These are phyloP conservation scores for Ophiostoma ulmi DNA, from an alignment of 2,329 filamentous ascomycete genomes.

Conservation along the genomic window DNA sequence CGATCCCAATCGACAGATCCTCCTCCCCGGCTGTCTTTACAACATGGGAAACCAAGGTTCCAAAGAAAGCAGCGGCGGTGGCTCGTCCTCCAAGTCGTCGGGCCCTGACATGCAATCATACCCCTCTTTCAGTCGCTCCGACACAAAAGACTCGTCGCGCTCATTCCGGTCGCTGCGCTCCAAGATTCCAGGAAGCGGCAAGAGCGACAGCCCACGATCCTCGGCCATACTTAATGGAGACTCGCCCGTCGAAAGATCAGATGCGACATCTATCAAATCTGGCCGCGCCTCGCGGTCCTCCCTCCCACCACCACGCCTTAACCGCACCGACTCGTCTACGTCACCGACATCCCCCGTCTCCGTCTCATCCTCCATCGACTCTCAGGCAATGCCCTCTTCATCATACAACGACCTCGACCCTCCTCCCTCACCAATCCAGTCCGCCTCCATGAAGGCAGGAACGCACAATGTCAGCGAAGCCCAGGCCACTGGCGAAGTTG, in stretches of 20 bases:
- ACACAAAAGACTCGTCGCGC: conserved; percentile 86
- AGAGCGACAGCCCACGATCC: conserved; percentile 73
- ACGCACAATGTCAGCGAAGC: conserved; percentile 75
- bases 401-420: conserved; percentile 50
- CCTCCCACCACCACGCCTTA: conserved; percentile 37
- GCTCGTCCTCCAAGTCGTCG: conserved; percentile 47
- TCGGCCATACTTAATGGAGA: conserved; percentile 66
- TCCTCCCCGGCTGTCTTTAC: conserved; percentile 22
- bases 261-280: conserved; percentile 70
- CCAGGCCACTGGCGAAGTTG: conserved; percentile 83
- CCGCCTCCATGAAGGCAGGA: conserved; percentile 64
- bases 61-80: conserved; percentile 45
- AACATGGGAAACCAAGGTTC: conserved; percentile 74
- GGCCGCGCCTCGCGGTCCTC: conserved; percentile 55
- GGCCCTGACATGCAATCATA: conserved; percentile 68
- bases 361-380: conserved; percentile 41
- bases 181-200: conserved; percentile 74
- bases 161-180: conserved; percentile 81
- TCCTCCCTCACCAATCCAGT: conserved; percentile 84
- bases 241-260: conserved; percentile 56
- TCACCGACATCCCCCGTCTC: conserved; percentile 35
- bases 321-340: conserved; percentile 42
- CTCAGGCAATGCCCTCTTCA: conserved; percentile 38
- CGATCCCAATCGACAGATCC: neutral
- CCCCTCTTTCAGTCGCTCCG: conserved; percentile 84